Evolutionary conservation across 108 stramenopile genomes (phyloP).

Genomic region (Pseudonitzschia delicatissima): DNA sequence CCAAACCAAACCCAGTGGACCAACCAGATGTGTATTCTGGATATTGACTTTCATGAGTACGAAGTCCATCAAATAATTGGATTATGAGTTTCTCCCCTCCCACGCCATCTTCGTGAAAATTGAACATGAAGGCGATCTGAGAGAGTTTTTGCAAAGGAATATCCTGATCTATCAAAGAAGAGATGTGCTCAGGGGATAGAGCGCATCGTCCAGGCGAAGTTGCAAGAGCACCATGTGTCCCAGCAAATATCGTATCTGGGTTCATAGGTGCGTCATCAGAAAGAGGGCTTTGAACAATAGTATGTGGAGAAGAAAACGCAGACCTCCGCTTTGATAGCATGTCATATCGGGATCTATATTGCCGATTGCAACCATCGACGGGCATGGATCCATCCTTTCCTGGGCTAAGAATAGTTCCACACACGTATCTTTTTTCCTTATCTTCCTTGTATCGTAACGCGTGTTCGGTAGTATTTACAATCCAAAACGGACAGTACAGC

Average conservation of each 20-base stretch:
- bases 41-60: constrained; percentile 22
- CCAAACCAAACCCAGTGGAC: constrained; percentile 86
- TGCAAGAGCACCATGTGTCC: constrained; percentile 72
- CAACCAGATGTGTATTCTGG: constrained; percentile 70
- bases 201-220: constrained; percentile 27
- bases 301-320: constrained; percentile 2
- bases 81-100: constrained; percentile 74
- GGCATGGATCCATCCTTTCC: constrained; percentile 58
- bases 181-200: constrained; percentile 36
- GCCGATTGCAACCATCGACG: constrained; percentile 65
- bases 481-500: constrained; percentile 91
- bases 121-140: constrained; percentile 92
- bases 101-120: constrained; percentile 75
- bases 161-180: constrained; percentile 60
- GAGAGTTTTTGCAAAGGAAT: constrained; percentile 67
- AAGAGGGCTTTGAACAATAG: constrained; percentile 1
- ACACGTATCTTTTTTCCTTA: constrained; percentile 53
- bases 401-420: constrained; percentile 66
- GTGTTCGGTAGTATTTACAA: constrained; percentile 92
- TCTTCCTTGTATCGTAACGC: constrained; percentile 85
- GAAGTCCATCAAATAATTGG: constrained; percentile 58
- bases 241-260: constrained; percentile 64
- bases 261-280: constrained; percentile 26
- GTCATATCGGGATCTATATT: constrained; percentile 21
- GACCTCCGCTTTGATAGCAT: constrained; percentile 14